These are phyloP conservation scores for Protomyces gravidus DNA, from an alignment of 1,139 yeast species.

Conservation along the genomic window DNA sequence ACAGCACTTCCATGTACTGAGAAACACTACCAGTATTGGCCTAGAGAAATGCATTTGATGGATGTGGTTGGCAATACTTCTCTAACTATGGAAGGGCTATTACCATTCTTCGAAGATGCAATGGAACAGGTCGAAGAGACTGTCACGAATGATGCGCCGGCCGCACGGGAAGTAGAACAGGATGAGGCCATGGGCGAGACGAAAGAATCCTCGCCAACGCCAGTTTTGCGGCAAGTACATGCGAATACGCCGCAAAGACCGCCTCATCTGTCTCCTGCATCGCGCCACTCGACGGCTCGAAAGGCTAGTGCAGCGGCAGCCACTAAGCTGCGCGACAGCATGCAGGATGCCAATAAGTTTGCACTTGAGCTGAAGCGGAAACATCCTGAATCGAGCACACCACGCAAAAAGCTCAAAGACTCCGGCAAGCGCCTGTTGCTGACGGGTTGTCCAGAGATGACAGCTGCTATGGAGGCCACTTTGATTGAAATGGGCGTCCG, in stretches of 20 bases:
- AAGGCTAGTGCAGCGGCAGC: slow-evolving; percentile 19
- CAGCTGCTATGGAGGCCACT: slow-evolving; percentile 33
- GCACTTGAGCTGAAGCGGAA: slow-evolving; percentile 14
- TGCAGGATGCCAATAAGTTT: slow-evolving; percentile 24
- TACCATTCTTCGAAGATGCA: slow-evolving; percentile 43
- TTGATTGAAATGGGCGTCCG: slow-evolving; percentile 37
- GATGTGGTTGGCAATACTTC: slow-evolving; percentile 53
- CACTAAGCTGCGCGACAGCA: slow-evolving; percentile 28
- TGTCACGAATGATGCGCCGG: slow-evolving; percentile 20
- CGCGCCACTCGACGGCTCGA: slow-evolving; percentile 12
- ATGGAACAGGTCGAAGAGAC: slow-evolving; percentile 35
- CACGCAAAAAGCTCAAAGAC: slow-evolving; percentile 6
- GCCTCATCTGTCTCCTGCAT: slow-evolving; percentile 1
- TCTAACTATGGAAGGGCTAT: slow-evolving; percentile 46
- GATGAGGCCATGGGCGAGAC: too few species aligned
- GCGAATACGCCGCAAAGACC: slow-evolving; percentile 2
- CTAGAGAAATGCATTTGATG: slow-evolving; percentile 45
- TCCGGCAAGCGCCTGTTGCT: slow-evolving; percentile 31
- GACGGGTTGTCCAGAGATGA: slow-evolving; percentile 34
- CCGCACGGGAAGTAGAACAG: not conserved
- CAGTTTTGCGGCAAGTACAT: not conserved
- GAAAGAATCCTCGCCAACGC: not conserved
- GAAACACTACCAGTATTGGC: slow-evolving; percentile 50
- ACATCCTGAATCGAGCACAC: slow-evolving; percentile 3
- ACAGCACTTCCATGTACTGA: slow-evolving; percentile 46